Conservation (phyloP, 2,329 filamentous ascomycete genomes). For the Beauveria rudraprayagi region DNA sequence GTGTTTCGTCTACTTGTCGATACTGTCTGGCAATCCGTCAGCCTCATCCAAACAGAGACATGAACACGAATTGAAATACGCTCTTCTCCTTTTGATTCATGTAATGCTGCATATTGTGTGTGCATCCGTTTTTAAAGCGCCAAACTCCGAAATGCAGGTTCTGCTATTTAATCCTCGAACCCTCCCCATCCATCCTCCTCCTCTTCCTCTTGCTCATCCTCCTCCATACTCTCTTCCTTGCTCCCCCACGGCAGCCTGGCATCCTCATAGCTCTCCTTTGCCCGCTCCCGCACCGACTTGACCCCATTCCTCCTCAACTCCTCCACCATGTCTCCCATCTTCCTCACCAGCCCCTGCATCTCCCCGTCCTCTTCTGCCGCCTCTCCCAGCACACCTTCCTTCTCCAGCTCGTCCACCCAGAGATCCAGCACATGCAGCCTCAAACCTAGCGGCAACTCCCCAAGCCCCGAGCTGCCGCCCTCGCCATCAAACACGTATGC, state of each 20-base stretch:
- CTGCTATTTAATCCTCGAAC: slow-evolving; percentile 48
- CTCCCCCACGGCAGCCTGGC: slow-evolving; percentile 61
- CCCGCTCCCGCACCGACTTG: slow-evolving; percentile 64
- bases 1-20: too few relatives aligned
- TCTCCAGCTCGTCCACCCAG: slow-evolving; percentile 84
- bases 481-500: slow-evolving; percentile 27
- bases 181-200: slow-evolving; percentile 59
- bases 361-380: slow-evolving; percentile 28
- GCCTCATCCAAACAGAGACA: too few relatives aligned
- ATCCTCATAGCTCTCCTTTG: slow-evolving; percentile 63
- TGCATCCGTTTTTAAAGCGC: background rate
- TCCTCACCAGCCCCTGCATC: slow-evolving; percentile 38
- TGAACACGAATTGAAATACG: too few relatives aligned
- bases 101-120: background rate
- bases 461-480: slow-evolving; percentile 25
- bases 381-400: slow-evolving; percentile 44
- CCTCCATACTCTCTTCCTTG: slow-evolving; percentile 25
- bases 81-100: background rate
- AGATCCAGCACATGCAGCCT: slow-evolving; percentile 83
- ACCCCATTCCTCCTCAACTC: slow-evolving; percentile 51
- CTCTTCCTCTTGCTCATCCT: slow-evolving; percentile 28
- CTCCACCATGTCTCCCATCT: slow-evolving; percentile 47
- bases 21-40: too few relatives aligned
- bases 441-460: slow-evolving; percentile 71
- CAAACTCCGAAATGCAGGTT: slow-evolving; percentile 7